These are phyloP conservation scores for Phytophthora kernoviae DNA, from an alignment of 352 stramenopile genomes.

Conservation along the genomic window DNA sequence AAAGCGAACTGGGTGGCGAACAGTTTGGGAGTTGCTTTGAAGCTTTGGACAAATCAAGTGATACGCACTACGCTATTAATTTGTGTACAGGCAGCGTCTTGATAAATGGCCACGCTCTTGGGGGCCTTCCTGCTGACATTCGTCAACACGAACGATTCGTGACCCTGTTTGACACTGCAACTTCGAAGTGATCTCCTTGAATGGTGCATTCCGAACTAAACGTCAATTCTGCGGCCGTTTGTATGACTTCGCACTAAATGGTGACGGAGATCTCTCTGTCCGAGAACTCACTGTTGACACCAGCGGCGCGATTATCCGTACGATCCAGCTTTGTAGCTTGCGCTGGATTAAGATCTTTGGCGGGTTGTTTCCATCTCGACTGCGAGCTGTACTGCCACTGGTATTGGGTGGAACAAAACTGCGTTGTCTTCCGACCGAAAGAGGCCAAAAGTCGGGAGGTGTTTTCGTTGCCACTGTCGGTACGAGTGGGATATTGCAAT, in stretches of 20 bases:
- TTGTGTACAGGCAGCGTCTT: conserved; percentile 52
- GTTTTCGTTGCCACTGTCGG: conserved; percentile 22
- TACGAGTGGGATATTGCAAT: conserved; percentile 11
- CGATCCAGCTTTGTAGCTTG: conserved; percentile 37
- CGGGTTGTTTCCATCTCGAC: conserved; percentile 25
- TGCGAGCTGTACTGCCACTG: conserved; percentile 53
- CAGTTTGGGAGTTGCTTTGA: conserved; percentile 40
- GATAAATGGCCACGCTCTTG: conserved; percentile 41
- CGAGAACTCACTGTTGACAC: conserved; percentile 29
- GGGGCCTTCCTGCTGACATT: conserved; percentile 44
- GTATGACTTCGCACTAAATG: conserved; percentile 43
- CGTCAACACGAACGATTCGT: conserved; percentile 34
- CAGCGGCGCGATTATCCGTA: conserved; percentile 6
- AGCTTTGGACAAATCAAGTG: conserved; percentile 13
- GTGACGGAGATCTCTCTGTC: conserved; percentile 32
- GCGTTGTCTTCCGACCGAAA: conserved; percentile 42
- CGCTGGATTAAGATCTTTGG: conserved; percentile 35
- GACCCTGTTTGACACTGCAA: conserved; percentile 49
- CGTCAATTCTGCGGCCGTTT: conserved; percentile 25
- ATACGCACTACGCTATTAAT: conserved; percentile 50
- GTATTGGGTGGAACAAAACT: conserved; percentile 51
- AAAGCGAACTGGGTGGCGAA: neutral
- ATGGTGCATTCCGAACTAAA: conserved; percentile 39
- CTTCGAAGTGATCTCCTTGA: conserved; percentile 49
- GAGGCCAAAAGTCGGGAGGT: conserved; percentile 20